Evolutionary conservation across 805 yeast species (phyloP).

Genomic region (Saturnispora ahearnii): DNA sequence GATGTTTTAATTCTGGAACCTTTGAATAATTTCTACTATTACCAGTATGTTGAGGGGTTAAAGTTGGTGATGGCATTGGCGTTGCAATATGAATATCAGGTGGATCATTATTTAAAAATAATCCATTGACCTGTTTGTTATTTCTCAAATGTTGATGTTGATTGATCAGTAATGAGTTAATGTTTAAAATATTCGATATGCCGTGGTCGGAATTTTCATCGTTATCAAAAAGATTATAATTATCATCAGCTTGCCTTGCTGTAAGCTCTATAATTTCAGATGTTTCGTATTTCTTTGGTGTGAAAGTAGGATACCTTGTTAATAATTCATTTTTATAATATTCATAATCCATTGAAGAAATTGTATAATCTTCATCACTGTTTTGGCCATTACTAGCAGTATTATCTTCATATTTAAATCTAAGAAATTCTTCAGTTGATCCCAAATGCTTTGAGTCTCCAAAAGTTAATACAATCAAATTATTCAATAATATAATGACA

Average conservation of each 20-base stretch:
- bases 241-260: slow-evolving; percentile 12
- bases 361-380: slow-evolving; percentile 15
- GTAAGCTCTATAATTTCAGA: slow-evolving; percentile 37
- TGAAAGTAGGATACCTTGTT: slow-evolving; percentile 66
- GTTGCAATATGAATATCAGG: slow-evolving; percentile 65
- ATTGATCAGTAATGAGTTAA: slow-evolving; percentile 24
- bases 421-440: slow-evolving; percentile 39
- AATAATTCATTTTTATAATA: slow-evolving; percentile 67
- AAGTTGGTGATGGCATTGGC: slow-evolving; percentile 79
- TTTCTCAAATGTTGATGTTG: slow-evolving; percentile 25
- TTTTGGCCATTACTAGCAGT: slow-evolving; percentile 3
- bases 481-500: slow-evolving; percentile 44
- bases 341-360: slow-evolving; percentile 81
- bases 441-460: slow-evolving; percentile 42
- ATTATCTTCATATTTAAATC: slow-evolving; percentile 26
- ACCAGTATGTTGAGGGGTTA: slow-evolving; percentile 37
- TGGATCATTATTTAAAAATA: slow-evolving; percentile 11
- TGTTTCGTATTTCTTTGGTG: slow-evolving; percentile 40
- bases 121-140: slow-evolving; percentile 5
- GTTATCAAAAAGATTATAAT: not conserved
- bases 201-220: slow-evolving; percentile 26
- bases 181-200: slow-evolving; percentile 18
- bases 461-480: slow-evolving; percentile 47
- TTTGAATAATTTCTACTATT: slow-evolving; percentile 20
- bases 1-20: slow-evolving; percentile 24